Base-by-base conservation (phyloP, 2,329 filamentous ascomycete genomes). In the Didymella segeticola region DNA sequence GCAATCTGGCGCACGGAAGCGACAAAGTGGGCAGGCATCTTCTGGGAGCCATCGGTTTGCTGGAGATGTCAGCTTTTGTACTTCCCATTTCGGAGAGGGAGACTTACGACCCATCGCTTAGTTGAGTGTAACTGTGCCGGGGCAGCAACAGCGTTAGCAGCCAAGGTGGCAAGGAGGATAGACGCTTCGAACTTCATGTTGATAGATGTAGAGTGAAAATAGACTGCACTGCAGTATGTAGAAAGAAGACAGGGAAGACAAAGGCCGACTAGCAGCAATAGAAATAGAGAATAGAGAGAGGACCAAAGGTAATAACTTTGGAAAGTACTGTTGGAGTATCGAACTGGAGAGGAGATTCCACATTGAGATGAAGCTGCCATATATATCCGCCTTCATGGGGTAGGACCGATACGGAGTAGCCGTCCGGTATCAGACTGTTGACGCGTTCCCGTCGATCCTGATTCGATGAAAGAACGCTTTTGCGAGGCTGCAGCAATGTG, bases 101-200 rank as follows among this genome's bases (percentile, higher is more conserved):
- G 20, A 63, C 64, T 34, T 61, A 68, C 66, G 17, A 66, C 67
- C 56, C 56, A 70, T 53, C 61, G 61, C 60, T 63, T 70, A 14
- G 41, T 47, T 42, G 64, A 39, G 8, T 61, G 42, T 43, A 53
- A 56, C 10, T 64, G 53, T 12, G 63, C 56, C 7, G 69, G 69
- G 6, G 65, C 68, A n/a, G 70, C 67, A 25, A 68, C 51, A 43
- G 64, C 47, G 4, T 63, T 61, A 2, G 59, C 56, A 12, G 68
- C 70, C 60, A 68, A 55, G 29, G 68, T 58, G 54, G 63, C 65
- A 29, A 69, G 27, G 26, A 70, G 49, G 22, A 71, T 37, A 22
- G 66, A 60, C n/a, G 60, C 53, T 27, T 66, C 62, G 56, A 70
- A 67, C 55, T 66, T 69, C 69, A 72, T 72, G 4, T 49, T 68